phyloP scores from a whole-genome alignment of 345 rosid genomes.

The Kernera saxatilis region DNA sequence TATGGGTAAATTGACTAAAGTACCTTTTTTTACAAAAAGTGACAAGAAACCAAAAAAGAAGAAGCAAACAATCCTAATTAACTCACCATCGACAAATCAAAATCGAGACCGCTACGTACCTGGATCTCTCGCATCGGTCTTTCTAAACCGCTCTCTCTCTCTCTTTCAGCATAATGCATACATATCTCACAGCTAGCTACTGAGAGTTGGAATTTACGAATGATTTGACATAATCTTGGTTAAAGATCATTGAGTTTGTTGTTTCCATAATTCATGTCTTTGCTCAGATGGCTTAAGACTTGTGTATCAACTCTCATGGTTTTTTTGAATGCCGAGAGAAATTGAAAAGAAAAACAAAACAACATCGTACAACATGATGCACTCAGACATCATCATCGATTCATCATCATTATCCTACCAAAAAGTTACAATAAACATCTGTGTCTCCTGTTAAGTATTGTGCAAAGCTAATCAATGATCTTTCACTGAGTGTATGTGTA shows the following conservation, averaged over 20 bases:
- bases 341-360: not conserved
- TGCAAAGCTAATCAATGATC: constrained; percentile 19
- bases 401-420: constrained; percentile 10
- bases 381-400: not conserved
- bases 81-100: no score
- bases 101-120: no score
- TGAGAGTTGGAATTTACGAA: not conserved
- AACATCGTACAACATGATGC: not conserved
- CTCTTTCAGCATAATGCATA: no score
- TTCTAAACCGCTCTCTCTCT: no score
- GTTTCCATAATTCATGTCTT: not conserved
- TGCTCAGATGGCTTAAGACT: not conserved
- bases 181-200: not conserved
- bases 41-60: no score
- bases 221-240: not conserved
- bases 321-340: not conserved
- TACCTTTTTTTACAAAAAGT: no score
- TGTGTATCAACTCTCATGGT: not conserved
- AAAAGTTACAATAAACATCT: constrained; percentile 19
- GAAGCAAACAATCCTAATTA: no score
- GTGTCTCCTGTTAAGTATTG: constrained; percentile 1
- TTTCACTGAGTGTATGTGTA: not conserved
- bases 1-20: no score
- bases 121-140: no score
- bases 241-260: not conserved